Evolutionary conservation across 1,139 yeast species (phyloP), one percentile per base, ranked within the genome.

Genomic region (Kurtzmaniella quercitrusa): DNA sequence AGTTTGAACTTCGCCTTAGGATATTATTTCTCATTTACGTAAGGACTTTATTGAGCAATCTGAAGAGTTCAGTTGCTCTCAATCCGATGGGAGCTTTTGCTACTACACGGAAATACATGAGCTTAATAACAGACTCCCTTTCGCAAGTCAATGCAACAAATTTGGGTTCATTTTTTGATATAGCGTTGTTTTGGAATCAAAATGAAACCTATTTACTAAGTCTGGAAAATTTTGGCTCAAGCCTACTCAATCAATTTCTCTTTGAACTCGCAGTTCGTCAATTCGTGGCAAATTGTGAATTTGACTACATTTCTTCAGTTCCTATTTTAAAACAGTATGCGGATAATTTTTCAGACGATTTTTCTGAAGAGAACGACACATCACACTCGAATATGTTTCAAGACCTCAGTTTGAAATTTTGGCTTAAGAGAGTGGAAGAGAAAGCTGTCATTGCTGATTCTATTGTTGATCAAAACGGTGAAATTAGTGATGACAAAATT

Each of bases 41-140:
- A n/a, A 42, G 19, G 26, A 38, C 2, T 44, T 65, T n/a, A 48
- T 65, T 3, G 51, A 48, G 36, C 50, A 50, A 14, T 66, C 59
- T 35, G 46, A 49, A 2, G 38, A 42, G 18, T 5, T 3, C 15
- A 4, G 4, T 14, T 3, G 18, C 8, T 30, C 8, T 14, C 3
- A 30, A 30, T 16, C 18, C 34, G 8, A 30, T 14, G 3, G 16
- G 18, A 14, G n/a, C 34, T 5, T 30, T 12, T 30, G 34, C 16
- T 14, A 12, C 18, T 8, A 14, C 34, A 3, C 11, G 15, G 18
- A 30, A 5, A 30, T 12, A 14, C 18, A 30, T 30, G 34, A 18
- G 15, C 5, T 18, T 30, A 5, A 30, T 30, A 14, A 9, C 34
- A 8, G 34, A 14, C 6, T 14, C 8, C 8, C 16, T 30, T 30